These are phyloP conservation scores for Citrus reticulata DNA, from an alignment of 345 rosid genomes.

Conservation along the genomic window DNA sequence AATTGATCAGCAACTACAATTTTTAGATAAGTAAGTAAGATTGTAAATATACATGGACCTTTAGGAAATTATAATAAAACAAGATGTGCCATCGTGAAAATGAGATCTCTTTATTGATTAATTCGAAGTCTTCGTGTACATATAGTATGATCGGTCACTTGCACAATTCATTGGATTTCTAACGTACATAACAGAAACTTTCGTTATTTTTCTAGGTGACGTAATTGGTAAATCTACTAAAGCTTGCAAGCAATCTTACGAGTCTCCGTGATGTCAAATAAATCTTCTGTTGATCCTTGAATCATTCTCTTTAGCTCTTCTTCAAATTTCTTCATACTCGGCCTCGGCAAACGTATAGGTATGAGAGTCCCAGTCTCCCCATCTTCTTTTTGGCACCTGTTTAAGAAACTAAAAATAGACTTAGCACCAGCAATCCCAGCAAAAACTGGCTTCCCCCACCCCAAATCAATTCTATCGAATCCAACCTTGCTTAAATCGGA, in stretches of 20 bases:
- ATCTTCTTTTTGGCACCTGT: neutral
- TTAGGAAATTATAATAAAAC: too few relatives aligned
- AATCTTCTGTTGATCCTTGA: neutral
- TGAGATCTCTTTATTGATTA: too few relatives aligned
- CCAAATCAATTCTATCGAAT: constrained; percentile 19
- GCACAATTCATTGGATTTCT: too few relatives aligned
- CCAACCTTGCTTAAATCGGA: constrained; percentile 3
- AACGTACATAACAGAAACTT: too few relatives aligned
- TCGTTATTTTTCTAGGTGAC: too few relatives aligned
- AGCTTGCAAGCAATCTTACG: neutral
- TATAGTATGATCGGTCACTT: too few relatives aligned
- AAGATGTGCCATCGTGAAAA: too few relatives aligned
- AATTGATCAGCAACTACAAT: too few relatives aligned
- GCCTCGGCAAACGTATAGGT: constrained; percentile 18
- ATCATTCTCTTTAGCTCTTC: constrained; percentile 5
- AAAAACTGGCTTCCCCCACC: constrained; percentile 25
- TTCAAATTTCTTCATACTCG: constrained; percentile 21
- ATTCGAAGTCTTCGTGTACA: too few relatives aligned
- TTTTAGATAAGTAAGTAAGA: too few relatives aligned
- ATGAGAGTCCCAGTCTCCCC: constrained; percentile 22
- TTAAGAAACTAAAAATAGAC: neutral
- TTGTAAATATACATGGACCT: too few relatives aligned
- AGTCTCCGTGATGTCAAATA: too few relatives aligned
- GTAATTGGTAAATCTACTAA: neutral
- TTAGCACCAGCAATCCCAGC: constrained; percentile 17